These are phyloP conservation scores for Hyphopichia khmerensis DNA, from an alignment of 1,139 yeast genomes.

Conservation along the genomic window DNA sequence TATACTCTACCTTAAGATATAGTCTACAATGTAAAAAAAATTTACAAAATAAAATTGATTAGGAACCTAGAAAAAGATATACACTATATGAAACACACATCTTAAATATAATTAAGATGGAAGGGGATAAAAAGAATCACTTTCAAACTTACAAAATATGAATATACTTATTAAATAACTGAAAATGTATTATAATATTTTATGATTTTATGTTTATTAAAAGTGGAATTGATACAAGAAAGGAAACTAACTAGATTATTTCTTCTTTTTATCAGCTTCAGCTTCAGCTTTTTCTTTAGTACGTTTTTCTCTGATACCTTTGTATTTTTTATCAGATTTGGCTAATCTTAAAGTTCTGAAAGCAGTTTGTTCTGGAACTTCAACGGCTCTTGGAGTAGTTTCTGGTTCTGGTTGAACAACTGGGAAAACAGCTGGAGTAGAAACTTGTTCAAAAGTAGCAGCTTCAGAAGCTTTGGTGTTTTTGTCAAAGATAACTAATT, in stretches of 20 bases:
- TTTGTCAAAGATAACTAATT: slow-evolving; percentile 94
- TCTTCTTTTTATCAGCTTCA: slow-evolving; percentile 96
- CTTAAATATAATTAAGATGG: too few species aligned
- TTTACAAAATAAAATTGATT: not conserved
- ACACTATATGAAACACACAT: not conserved
- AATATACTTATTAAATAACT: slow-evolving; percentile 5
- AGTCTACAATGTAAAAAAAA: too few species aligned
- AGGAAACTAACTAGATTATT: slow-evolving; percentile 44
- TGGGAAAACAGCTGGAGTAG: slow-evolving; percentile 88
- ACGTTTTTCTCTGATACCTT: slow-evolving; percentile 97
- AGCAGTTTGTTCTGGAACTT: slow-evolving; percentile 82
- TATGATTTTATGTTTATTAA: not conserved
- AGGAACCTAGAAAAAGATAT: not conserved
- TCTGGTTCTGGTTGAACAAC: slow-evolving; percentile 75
- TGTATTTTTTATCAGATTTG: slow-evolving; percentile 89
- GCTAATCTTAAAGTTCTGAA: slow-evolving; percentile 95
- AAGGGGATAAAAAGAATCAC: too few species aligned
- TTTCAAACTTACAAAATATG: not conserved
- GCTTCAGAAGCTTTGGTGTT: slow-evolving; percentile 74
- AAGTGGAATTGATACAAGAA: not conserved
- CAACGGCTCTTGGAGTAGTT: slow-evolving; percentile 87
- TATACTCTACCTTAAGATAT: too few species aligned
- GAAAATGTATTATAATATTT: not conserved
- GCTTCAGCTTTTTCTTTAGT: slow-evolving; percentile 97
- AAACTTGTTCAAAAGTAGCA: slow-evolving; percentile 70